These are phyloP conservation scores for Podospora pseudopauciseta DNA, from an alignment of 495 filamentous ascomycete genomes.

Conservation along the genomic window DNA sequence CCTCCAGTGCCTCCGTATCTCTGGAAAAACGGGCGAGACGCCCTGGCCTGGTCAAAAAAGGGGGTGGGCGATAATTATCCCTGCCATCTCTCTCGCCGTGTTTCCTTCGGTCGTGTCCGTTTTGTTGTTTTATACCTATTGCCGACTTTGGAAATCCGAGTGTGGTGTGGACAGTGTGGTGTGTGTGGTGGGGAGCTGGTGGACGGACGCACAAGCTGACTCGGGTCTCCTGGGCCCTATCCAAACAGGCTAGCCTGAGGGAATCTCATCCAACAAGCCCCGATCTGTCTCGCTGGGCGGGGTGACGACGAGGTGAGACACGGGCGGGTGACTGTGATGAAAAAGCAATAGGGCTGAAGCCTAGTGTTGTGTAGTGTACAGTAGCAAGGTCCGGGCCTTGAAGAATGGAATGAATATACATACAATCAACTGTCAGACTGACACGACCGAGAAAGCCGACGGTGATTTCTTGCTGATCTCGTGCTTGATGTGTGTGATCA, in stretches of 20 bases:
- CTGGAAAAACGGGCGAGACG: not conserved
- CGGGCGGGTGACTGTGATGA: not conserved
- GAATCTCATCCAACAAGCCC: not conserved
- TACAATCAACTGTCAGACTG: too few relatives aligned
- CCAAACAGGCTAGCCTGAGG: conserved; percentile 1
- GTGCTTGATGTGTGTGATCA: not conserved
- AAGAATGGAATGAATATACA: too few relatives aligned
- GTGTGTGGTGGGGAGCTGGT: not conserved
- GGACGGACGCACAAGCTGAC: not conserved
- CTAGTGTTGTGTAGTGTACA: not conserved
- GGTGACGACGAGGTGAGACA: conserved; percentile 4
- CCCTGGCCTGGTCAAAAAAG: not conserved
- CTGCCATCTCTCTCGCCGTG: not conserved
- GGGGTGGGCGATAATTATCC: not conserved
- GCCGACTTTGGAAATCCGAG: not conserved
- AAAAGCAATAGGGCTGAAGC: conserved; percentile 6
- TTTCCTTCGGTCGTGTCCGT: not conserved
- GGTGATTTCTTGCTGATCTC: not conserved
- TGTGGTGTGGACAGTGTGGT: not conserved
- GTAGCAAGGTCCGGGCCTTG: not conserved
- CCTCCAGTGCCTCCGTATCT: not conserved
- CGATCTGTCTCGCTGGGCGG: conserved; percentile 2
- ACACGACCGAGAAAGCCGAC: not conserved
- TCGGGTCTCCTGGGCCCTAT: not conserved
- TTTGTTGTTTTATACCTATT: not conserved